A percentile compares a stretch with the other conserved stretches of the same genome.
These are phyloP conservation scores for Solanum aculeatissimum DNA, from an alignment of 305 asterid species.

Conservation along the genomic window DNA sequence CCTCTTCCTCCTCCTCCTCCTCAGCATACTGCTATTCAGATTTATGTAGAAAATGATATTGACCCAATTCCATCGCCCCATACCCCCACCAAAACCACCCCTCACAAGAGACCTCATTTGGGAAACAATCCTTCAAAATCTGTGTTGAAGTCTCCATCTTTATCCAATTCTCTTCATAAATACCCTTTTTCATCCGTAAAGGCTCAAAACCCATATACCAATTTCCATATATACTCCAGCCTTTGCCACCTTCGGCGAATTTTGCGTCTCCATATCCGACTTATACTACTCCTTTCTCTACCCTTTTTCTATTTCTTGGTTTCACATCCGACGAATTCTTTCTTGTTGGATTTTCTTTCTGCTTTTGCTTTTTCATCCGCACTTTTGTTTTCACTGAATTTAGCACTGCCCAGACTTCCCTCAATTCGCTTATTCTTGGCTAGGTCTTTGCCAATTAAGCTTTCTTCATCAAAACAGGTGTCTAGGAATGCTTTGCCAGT, in stretches of 20 bases:
- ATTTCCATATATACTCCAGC: constrained; percentile 56
- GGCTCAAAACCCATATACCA: constrained; percentile 22
- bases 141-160: constrained; percentile 39
- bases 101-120: constrained; percentile 63
- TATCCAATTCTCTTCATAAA: constrained; percentile 47
- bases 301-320: constrained; percentile 81
- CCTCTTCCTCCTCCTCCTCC: background rate
- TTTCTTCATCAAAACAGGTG: constrained; percentile 30
- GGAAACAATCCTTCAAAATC: constrained; percentile 22
- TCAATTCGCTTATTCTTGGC: constrained; percentile 61
- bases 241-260: constrained; percentile 64
- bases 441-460: constrained; percentile 62
- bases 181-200: background rate
- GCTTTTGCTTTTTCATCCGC: constrained; percentile 91
- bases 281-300: constrained; percentile 57
- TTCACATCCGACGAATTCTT: constrained; percentile 86
- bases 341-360: constrained; percentile 75
- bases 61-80: constrained; percentile 8
- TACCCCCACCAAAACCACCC: constrained; percentile 49
- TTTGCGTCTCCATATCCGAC: constrained; percentile 54
- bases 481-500: constrained; percentile 59
- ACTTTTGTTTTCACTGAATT: constrained; percentile 66
- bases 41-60: constrained; percentile 38
- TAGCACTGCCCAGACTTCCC: constrained; percentile 83
- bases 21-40: constrained; percentile 26